A percentile compares a stretch with the other conserved stretches of the same genome.
These are phyloP conservation scores for Leccinum olivaceopallidum DNA, from an alignment of 768 basidiomycete genomes.

Conservation along the genomic window DNA sequence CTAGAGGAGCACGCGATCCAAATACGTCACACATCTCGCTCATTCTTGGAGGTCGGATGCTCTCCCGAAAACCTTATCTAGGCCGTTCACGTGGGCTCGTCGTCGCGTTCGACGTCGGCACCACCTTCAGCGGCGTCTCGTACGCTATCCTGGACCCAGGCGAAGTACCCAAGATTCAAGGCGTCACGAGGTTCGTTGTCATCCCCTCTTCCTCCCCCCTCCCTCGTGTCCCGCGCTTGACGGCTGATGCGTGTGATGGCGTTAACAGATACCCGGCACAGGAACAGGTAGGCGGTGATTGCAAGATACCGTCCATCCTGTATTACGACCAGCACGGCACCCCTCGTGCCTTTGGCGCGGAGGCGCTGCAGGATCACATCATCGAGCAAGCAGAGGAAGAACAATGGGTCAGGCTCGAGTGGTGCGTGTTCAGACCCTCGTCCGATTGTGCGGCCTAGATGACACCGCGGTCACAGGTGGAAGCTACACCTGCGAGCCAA, in stretches of 20 bases:
- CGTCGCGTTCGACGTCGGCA: conserved; percentile 42
- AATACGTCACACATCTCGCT: neutral
- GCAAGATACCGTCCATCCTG: conserved; percentile 50
- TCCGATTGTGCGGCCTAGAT: neutral
- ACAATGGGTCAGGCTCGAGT: conserved; percentile 47
- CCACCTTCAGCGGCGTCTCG: conserved; percentile 42
- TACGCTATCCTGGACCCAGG: conserved; percentile 44
- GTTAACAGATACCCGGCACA: conserved; percentile 40
- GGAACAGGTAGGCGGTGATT: conserved; percentile 43
- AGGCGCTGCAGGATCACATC: conserved; percentile 42
- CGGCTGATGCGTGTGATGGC: conserved; percentile 3
- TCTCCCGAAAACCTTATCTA: conserved; percentile 37
- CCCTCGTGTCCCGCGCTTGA: conserved; percentile 12
- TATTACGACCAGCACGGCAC: conserved; percentile 45
- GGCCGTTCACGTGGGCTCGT: conserved; percentile 39
- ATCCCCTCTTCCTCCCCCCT: neutral
- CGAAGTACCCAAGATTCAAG: conserved; percentile 36
- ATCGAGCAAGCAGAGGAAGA: conserved; percentile 43
- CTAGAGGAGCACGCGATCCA: neutral
- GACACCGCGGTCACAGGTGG: conserved; percentile 26
- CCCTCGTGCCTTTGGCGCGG: conserved; percentile 45
- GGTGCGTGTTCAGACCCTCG: conserved; percentile 27
- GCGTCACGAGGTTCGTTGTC: conserved; percentile 33
- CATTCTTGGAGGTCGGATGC: conserved; percentile 21
- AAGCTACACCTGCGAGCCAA: conserved; percentile 41